Percentiles rank a stretch among this genome's conserved stretches.
phyloP scores from a whole-genome alignment of 108 stramenopile species.

The Pseudonitzschia multistriata region DNA sequence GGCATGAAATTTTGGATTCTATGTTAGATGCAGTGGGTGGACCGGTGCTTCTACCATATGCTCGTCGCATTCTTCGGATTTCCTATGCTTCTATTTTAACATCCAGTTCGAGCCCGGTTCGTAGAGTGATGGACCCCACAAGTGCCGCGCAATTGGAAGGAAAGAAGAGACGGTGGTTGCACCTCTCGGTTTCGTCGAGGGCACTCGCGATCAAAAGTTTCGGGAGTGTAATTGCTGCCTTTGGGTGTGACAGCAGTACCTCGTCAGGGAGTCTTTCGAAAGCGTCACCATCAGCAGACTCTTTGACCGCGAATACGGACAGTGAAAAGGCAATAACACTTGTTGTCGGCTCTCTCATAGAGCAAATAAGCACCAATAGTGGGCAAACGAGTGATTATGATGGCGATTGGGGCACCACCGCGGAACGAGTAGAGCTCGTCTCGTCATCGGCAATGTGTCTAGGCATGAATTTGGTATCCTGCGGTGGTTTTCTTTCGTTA shows the following conservation, averaged over 20 bases:
- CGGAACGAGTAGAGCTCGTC: constrained; percentile 29
- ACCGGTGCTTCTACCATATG: constrained; percentile 35
- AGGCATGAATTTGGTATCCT: constrained; percentile 13
- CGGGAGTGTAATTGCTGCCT: not conserved
- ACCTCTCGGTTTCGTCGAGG: constrained; percentile 36
- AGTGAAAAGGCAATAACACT: constrained; percentile 28
- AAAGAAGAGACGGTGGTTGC: constrained; percentile 47
- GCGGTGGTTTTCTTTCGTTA: constrained; percentile 23
- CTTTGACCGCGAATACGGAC: constrained; percentile 8
- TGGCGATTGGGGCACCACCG: constrained; percentile 32
- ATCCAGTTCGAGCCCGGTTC: constrained; percentile 36
- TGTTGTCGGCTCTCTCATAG: constrained; percentile 42
- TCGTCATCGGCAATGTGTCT: constrained; percentile 26
- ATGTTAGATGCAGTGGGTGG: constrained; percentile 27
- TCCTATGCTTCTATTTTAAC: constrained; percentile 43
- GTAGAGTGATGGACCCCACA: constrained; percentile 41
- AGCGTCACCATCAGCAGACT: not conserved
- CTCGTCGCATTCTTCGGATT: constrained; percentile 35
- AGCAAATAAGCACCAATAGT: constrained; percentile 26
- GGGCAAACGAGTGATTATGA: not conserved
- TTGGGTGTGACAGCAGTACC: constrained; percentile 34
- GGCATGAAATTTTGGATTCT: constrained; percentile 34
- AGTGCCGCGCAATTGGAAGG: constrained; percentile 31
- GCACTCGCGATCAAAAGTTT: constrained; percentile 30
- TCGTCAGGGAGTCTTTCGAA: constrained; percentile 5